A percentile compares a stretch with the other conserved stretches of the same genome.
Conservation (phyloP, 2,329 filamentous ascomycete species). For the Exophiala oligosperma region DNA sequence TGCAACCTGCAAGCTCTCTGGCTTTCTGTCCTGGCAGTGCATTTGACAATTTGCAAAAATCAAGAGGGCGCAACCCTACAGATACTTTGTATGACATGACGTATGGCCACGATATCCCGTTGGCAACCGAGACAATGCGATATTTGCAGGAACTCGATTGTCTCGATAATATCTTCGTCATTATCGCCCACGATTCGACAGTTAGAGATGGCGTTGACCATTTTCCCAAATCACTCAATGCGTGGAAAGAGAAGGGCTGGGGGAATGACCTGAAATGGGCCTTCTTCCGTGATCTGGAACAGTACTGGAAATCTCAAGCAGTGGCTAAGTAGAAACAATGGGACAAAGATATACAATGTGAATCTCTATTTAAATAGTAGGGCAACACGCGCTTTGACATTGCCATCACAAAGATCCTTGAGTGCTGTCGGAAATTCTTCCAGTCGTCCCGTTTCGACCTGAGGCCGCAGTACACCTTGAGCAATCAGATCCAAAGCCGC, state of each 20-base stretch:
- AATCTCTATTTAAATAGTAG: neutral
- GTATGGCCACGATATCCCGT: conserved; percentile 14
- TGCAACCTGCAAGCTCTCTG: neutral
- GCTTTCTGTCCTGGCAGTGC: conserved; percentile 10
- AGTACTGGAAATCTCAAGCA: conserved; percentile 7
- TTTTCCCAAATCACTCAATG: conserved; percentile 15
- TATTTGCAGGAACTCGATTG: conserved; percentile 31
- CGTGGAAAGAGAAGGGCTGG: conserved; percentile 16
- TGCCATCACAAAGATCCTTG: conserved; percentile 37
- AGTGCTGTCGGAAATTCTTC: conserved; percentile 37
- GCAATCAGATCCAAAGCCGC: conserved; percentile 32
- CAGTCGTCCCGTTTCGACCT: conserved; percentile 36
- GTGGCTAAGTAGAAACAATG: neutral
- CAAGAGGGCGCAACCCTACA: conserved; percentile 2
- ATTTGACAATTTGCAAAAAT: conserved; percentile 8
- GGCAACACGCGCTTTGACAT: conserved; percentile 31
- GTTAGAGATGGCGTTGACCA: conserved; percentile 28
- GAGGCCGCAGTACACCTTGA: conserved; percentile 36
- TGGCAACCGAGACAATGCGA: conserved; percentile 8
- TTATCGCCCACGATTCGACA: conserved; percentile 33
- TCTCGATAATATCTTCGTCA: conserved; percentile 31
- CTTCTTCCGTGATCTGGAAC: conserved; percentile 9
- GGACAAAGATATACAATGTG: too few species aligned
- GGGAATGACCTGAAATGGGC: conserved; percentile 10
- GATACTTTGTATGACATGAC: conserved; percentile 14